Evolutionary conservation across 305 asterid genomes (phyloP), one percentile per base, ranked within the genome.

Genomic region (Fraxinus nigra): DNA sequence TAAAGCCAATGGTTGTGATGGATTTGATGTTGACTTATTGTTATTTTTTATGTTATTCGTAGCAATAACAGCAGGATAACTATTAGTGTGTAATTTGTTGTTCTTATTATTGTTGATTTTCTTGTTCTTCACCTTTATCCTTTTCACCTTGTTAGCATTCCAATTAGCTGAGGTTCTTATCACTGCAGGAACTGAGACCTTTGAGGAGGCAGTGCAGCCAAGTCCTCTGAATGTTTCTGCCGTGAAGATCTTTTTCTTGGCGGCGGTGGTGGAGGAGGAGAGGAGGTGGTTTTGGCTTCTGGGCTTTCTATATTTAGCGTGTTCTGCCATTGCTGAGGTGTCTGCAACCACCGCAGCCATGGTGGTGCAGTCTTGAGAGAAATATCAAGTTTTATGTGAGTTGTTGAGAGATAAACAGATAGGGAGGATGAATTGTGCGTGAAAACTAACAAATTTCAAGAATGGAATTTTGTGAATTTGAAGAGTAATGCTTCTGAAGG

Each of bases 101-200:
- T 37, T 70, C n/a, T 54, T 72, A 59, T 20, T 59, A 0, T 54
- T 80, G 77, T 82, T 83, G 76, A 70, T 88, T 79, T 86, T 91
- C 90, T 89, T 89, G 76, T 85, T 75, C 77, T 85, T 87, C 33
- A 85, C 89, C 83, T 86, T 89, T 73, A 91, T 92, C 90, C 89
- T 93, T 83, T 88, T 95, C 37, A 91, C 87, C 87, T 89, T 93
- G 91, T 90, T 91, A 79, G 91, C 82, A 70, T 93, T 93, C 98
- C 97, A 93, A 72, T 87, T 87, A 78, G 95, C 93, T 0, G 98
- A 93, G 1, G 90, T 85, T 86, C 97, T 88, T n/a, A 95, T 93
- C 0, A 86, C 90, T 0, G 93, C 92, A 59, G 97, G 93, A 5
- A 95, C 92, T 1, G 97, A 95, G 28, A 93, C 97, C 74, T 89